Base-by-base conservation (phyloP, 1,139 yeast genomes). In the Schwanniomyces etchellsii region DNA sequence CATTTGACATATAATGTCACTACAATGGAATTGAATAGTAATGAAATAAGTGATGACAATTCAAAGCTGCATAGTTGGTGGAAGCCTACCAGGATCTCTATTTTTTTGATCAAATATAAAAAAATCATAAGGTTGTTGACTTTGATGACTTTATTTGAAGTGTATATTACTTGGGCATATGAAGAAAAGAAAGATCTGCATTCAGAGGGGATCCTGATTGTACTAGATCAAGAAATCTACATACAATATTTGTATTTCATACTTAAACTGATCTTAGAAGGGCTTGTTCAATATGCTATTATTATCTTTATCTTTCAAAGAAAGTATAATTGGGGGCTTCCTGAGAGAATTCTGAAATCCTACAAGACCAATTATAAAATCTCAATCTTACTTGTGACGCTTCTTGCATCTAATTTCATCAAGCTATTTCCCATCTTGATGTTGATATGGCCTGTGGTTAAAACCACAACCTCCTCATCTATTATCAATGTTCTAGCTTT, bases 381-480 rank as follows among this genome's bases (percentile, higher is more conserved):
- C 2, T 48, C 57, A 5, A 71, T 73, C 3, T 54, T 89, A 16
- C 66, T 88, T 1, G 70, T 79, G 4, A 81, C 95, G 0, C 68
- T 86, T 2, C 52, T 88, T 27, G 70, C 86, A 3, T 78, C 96
- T 0, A 77, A 85, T 27, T 76, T 86, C 1, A 78, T 91, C 24
- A 84, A 81, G 47, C 64, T 91, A 15, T 81, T 89, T 39, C 98
- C 98, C 0, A 82, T 93, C n/a, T 63, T 91, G 21, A 89, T 89
- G 89, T 65, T 91, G 23, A 89, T 93, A 22, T 91, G 99, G 99
- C 91, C 95, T 1, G 91, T 91, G 48, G 96, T 91, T 47, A 52
- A 52, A 23, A 72, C 84, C 5, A 69, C 83, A 0, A 65, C 81
- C 5, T 81, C 85, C 0, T 70, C 79, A 10, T 63, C 65, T 12